Evolutionary conservation across 1,139 yeast genomes (phyloP), one percentile per base, ranked within the genome.

Genomic region (Scheffersomyces titani): DNA sequence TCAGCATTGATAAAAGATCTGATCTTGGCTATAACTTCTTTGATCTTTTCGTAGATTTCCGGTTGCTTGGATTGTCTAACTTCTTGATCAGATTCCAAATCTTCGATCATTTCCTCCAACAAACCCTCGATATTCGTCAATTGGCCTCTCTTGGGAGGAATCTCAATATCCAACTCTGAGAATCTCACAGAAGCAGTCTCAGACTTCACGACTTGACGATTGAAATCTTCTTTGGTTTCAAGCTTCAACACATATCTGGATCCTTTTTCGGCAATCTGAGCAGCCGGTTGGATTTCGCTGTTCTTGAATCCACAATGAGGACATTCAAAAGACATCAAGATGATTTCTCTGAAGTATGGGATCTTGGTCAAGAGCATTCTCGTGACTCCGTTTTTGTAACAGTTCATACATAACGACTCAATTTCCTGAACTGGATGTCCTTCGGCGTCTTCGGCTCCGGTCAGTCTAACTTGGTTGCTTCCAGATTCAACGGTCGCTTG

Each of bases 391-490:
- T 86, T 82, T 65, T 93, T 77, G 63, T 88, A 92, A 74, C 99
- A 96, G 77, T 92, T 91, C 97, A 96, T 93, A 78, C 99, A 96
- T 54, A 93, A 77, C 19, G 98, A 92, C 70, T 93, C 96, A 61
- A 96, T 85, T 71, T 94, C 98, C 72, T 92, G 98, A 19, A 94
- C 97, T 5, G 97, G 97, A 65, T 92, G 96, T n/a, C 97, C 98
- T 69, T 86, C 88, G n/a, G 90, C 88, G 70, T 91, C 97, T 9
- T 78, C 77, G 21, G 92, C 89, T 24, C 90, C 92, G 1, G 92
- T 86, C 6, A 59, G 54, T 16, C 52, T 53, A 30, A 57, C 52
- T 4, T 55, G 62, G 22, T 58, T 57, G 55, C 57, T 57, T 18
- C 54, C 19, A 50, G 61, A 50, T 6, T 54, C 55, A 7, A 16